Evolutionary conservation across 2,329 filamentous ascomycete genomes (phyloP).

Genomic region (Sporothrix mexicana): DNA sequence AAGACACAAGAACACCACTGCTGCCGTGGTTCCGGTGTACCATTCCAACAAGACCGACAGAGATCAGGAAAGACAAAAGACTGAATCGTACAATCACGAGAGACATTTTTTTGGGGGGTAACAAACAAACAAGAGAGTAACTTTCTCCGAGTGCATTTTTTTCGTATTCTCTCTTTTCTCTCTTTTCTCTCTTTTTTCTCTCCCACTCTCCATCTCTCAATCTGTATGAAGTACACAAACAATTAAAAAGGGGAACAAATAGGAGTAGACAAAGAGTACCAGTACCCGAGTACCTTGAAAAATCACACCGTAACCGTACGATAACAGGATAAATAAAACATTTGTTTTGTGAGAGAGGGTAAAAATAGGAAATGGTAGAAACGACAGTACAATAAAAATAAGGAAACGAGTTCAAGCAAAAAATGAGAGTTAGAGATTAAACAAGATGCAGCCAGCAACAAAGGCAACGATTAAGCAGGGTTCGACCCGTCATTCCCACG

Average conservation of each 20-base stretch:
- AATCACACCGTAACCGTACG: conserved; percentile 16
- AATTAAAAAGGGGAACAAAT: conserved; percentile 3
- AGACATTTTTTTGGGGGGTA: conserved; percentile 8
- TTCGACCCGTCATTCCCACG: background rate
- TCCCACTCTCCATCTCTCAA: conserved; percentile 7
- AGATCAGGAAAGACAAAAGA: background rate
- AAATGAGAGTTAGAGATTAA: conserved; percentile 2
- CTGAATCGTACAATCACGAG: conserved; percentile 9
- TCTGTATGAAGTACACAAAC: conserved; percentile 13
- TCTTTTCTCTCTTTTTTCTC: background rate
- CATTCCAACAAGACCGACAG: background rate
- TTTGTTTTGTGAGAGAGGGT: background rate
- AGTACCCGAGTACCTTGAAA: background rate
- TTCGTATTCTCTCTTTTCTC: conserved; percentile 3
- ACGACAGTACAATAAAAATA: background rate
- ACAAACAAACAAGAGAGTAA: background rate
- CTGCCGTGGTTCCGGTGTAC: no score
- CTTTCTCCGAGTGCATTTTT: background rate
- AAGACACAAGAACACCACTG: background rate
- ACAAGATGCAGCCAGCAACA: no score
- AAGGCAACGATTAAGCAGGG: no score
- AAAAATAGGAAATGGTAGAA: background rate
- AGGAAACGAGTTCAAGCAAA: background rate
- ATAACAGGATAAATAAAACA: conserved; percentile 10
- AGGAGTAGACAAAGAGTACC: background rate